Evolutionary conservation across 2,329 filamentous ascomycete species (phyloP).

Genomic region (Pseudogymnoascus sp.): DNA sequence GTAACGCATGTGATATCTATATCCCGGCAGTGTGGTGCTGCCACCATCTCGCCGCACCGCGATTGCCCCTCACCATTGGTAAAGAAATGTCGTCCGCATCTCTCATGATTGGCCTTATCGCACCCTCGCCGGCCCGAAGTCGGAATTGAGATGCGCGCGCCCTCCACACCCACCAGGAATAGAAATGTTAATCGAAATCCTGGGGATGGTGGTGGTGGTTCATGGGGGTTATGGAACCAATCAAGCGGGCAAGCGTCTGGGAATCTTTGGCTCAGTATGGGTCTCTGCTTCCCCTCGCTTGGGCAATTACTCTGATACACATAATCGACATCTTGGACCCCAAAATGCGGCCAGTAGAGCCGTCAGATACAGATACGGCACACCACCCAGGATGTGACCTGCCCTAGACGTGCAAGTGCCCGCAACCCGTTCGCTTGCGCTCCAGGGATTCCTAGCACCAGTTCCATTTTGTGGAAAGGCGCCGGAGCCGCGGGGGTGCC

Average conservation of each 20-base stretch:
- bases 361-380: not conserved
- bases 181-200: not conserved
- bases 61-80: not conserved
- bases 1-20: not conserved
- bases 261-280: not conserved
- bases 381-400: not conserved
- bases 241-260: not conserved
- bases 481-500: not conserved
- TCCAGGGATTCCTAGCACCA: not conserved
- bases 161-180: not conserved
- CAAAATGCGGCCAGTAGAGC: not conserved
- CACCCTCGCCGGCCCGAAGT: not conserved
- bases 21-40: not conserved
- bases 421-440: not conserved
- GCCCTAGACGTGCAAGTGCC: conserved; percentile 2
- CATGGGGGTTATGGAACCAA: not conserved
- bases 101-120: not conserved
- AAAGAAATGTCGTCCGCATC: not conserved
- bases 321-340: not conserved
- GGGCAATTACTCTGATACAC: not conserved
- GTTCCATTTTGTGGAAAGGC: not conserved
- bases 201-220: not conserved
- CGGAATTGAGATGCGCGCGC: not conserved
- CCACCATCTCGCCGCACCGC: not conserved
- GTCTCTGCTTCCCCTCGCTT: not conserved